These are phyloP conservation scores for Cercospora zeina DNA, from an alignment of 2,329 filamentous ascomycete species.

Conservation along the genomic window DNA sequence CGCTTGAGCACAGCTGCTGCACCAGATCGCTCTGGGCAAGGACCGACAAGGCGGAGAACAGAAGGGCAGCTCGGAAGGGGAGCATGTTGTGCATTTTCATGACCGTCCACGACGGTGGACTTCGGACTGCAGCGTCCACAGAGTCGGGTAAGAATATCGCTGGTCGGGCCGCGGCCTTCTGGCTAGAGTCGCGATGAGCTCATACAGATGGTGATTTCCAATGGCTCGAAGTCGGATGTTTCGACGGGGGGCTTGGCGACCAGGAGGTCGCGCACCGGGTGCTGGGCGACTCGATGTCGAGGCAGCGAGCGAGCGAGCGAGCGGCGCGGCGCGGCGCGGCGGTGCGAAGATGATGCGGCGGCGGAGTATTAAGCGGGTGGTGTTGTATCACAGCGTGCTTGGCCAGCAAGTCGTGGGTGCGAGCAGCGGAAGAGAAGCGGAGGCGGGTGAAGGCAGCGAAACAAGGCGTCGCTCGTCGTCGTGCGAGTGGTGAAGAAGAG, in stretches of 20 bases:
- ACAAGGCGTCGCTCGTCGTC: not conserved
- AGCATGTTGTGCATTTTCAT: slow-evolving; percentile 35
- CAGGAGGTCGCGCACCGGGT: slow-evolving; percentile 13
- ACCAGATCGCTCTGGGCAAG: slow-evolving; percentile 30
- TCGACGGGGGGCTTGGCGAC: slow-evolving; percentile 22
- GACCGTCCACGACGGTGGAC: not conserved
- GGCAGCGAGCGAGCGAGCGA: not conserved
- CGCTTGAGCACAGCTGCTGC: slow-evolving; percentile 48
- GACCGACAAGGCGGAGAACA: slow-evolving; percentile 19
- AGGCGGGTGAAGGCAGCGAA: not conserved
- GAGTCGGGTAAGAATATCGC: slow-evolving; percentile 15
- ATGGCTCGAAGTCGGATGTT: slow-evolving; percentile 12
- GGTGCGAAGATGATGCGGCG: not conserved
- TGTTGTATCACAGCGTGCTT: slow-evolving; percentile 14
- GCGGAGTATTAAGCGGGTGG: slow-evolving; percentile 16
- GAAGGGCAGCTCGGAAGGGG: slow-evolving; percentile 31
- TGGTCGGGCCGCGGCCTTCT: slow-evolving; percentile 19
- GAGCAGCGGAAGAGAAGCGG: slow-evolving; percentile 10
- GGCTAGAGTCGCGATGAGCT: slow-evolving; percentile 15
- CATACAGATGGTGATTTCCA: slow-evolving; percentile 20
- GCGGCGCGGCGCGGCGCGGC: not conserved
- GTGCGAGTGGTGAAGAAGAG: slow-evolving; percentile 9
- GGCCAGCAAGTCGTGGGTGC: slow-evolving; percentile 24
- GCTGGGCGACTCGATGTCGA: not conserved
- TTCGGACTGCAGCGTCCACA: not conserved